These are phyloP conservation scores for Nitzschia sp. DNA, from an alignment of 108 stramenopile genomes.

Conservation along the genomic window DNA sequence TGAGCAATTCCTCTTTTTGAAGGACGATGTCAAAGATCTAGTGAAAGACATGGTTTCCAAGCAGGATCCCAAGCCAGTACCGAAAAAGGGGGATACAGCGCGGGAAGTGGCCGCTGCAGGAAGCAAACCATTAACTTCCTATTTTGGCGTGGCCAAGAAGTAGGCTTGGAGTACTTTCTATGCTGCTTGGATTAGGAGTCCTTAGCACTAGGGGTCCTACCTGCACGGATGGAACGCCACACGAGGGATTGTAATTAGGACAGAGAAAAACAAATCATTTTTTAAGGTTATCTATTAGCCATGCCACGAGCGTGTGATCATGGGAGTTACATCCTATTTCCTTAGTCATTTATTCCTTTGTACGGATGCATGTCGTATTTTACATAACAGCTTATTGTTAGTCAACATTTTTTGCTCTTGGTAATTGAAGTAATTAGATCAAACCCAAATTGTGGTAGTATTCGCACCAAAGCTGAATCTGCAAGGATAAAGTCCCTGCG, in stretches of 20 bases:
- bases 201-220: too few species aligned
- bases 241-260: too few species aligned
- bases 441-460: background rate
- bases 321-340: too few species aligned
- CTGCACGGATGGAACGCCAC: too few species aligned
- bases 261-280: background rate
- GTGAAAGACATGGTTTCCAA: background rate
- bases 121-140: conserved; percentile 38
- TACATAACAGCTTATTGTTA: too few species aligned
- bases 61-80: background rate
- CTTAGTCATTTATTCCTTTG: too few species aligned
- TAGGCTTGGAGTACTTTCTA: too few species aligned
- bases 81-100: background rate
- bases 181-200: too few species aligned
- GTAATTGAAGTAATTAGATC: background rate
- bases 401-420: too few species aligned
- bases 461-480: conserved; percentile 1
- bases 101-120: conserved; percentile 26
- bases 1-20: conserved; percentile 69
- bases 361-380: too few species aligned
- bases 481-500: background rate
- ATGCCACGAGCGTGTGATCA: too few species aligned
- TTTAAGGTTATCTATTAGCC: too few species aligned
- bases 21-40: conserved; percentile 63
- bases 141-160: conserved; percentile 18